A percentile compares a stretch with the other conserved stretches of the same genome.
phyloP scores from a whole-genome alignment of 495 filamentous ascomycete genomes.

The Lasiosphaeria hispida region DNA sequence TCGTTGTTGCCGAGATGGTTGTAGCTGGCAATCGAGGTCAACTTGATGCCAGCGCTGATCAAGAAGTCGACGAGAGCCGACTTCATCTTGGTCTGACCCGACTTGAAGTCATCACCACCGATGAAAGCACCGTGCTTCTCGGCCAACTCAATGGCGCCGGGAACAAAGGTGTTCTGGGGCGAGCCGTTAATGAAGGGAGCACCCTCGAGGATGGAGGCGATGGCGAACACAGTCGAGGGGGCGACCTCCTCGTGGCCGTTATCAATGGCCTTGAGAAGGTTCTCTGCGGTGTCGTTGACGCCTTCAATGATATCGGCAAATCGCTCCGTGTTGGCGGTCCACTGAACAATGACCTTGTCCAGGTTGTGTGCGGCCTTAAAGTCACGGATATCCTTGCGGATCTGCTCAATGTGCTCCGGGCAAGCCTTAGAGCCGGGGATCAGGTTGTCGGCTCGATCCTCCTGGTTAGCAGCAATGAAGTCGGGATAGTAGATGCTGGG shows the following conservation, averaged over 20 bases:
- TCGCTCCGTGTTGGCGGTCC: slow-evolving; percentile 99
- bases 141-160: slow-evolving; percentile 86
- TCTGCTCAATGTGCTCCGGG: slow-evolving; percentile 84
- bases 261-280: slow-evolving; percentile 84
- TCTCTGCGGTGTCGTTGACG: slow-evolving; percentile 95
- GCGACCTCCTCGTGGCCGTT: slow-evolving; percentile 82
- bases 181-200: slow-evolving; percentile 99
- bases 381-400: slow-evolving; percentile 91
- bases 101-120: slow-evolving; percentile 99
- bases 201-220: slow-evolving; percentile 86
- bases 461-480: slow-evolving; percentile 99
- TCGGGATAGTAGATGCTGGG: slow-evolving; percentile 98
- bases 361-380: slow-evolving; percentile 85
- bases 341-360: slow-evolving; percentile 96
- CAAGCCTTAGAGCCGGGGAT: slow-evolving; percentile 79
- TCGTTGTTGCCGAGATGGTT: slow-evolving; percentile 99
- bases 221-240: slow-evolving; percentile 93
- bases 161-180: slow-evolving; percentile 98
- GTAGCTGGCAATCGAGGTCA: slow-evolving; percentile 98
- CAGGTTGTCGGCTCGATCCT: slow-evolving; percentile 91
- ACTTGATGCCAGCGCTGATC: slow-evolving; percentile 97
- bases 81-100: slow-evolving; percentile 99
- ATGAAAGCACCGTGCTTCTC: slow-evolving; percentile 86
- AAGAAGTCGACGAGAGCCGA: slow-evolving; percentile 97
- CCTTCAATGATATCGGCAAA: slow-evolving; percentile 84